A percentile compares a stretch with the other conserved stretches of the same genome.
Conservation (phyloP, 768 basidiomycete species). For the Phylloporus scabripes region DNA sequence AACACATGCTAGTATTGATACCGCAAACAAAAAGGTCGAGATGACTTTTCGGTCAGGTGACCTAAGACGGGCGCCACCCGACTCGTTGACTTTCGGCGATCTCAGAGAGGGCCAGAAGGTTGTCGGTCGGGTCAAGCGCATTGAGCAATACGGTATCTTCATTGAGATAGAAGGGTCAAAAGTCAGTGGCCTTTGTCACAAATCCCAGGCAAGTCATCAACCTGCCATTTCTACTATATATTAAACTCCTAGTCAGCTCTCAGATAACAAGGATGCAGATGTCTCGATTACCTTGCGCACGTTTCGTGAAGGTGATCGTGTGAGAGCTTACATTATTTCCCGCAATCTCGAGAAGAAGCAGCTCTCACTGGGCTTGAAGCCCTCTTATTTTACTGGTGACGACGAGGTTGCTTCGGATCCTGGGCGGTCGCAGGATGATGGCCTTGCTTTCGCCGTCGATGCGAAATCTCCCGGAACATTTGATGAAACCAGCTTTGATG, state of each 20-base stretch:
- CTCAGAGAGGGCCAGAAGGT: slow-evolving; percentile 78
- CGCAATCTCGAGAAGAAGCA: slow-evolving; percentile 77
- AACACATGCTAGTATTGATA: slow-evolving; percentile 54
- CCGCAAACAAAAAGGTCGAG: slow-evolving; percentile 74
- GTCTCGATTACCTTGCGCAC: slow-evolving; percentile 68
- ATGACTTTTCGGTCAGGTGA: slow-evolving; percentile 79
- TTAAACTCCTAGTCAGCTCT: slow-evolving; percentile 48
- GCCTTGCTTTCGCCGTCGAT: slow-evolving; percentile 30
- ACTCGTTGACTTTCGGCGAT: slow-evolving; percentile 43
- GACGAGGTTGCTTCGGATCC: slow-evolving; percentile 36
- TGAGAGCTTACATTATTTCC: slow-evolving; percentile 70
- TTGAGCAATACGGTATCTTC: slow-evolving; percentile 91
- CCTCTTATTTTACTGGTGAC: slow-evolving; percentile 74
- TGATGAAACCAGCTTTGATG: slow-evolving; percentile 17
- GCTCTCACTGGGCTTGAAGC: slow-evolving; percentile 78
- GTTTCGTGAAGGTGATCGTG: slow-evolving; percentile 83
- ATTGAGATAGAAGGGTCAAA: slow-evolving; percentile 82
- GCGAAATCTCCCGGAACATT: slow-evolving; percentile 19
- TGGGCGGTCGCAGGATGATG: slow-evolving; percentile 21
- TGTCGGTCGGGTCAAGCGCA: slow-evolving; percentile 67
- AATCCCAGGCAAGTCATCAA: slow-evolving; percentile 64
- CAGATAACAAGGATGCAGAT: slow-evolving; percentile 82
- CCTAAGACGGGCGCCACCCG: slow-evolving; percentile 35
- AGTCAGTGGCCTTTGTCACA: slow-evolving; percentile 88
- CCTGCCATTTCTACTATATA: background rate